Conservation (phyloP, 2,329 filamentous ascomycete species). For the Ophiostoma pallidulum region DNA sequence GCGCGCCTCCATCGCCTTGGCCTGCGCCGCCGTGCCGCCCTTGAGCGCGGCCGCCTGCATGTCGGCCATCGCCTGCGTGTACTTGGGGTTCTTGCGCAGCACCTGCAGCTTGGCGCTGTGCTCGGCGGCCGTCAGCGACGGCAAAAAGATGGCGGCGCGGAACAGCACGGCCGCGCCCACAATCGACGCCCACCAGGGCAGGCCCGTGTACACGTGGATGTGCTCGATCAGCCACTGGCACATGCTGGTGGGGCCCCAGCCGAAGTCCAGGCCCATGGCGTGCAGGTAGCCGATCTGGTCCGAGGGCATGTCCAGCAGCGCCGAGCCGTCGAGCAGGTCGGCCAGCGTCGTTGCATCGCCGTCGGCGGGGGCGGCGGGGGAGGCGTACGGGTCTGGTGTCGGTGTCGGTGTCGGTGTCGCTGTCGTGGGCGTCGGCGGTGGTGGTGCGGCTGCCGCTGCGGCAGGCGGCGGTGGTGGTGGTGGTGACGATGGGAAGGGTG, state of each 20-base stretch:
- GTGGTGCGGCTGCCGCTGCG: not conserved
- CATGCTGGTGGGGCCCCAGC: conserved; percentile 64
- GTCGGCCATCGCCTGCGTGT: conserved; percentile 40
- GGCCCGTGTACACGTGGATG: conserved; percentile 62
- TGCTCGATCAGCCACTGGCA: conserved; percentile 75
- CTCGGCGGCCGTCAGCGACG: conserved; percentile 53
- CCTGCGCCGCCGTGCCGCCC: conserved; percentile 34
- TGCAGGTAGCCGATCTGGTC: conserved; percentile 77
- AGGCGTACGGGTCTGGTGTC: conserved; percentile 17
- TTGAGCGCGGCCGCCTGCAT: conserved; percentile 20
- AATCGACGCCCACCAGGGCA: conserved; percentile 79
- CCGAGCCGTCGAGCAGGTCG: conserved; percentile 26
- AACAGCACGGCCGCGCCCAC: conserved; percentile 53
- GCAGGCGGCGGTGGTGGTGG: not conserved
- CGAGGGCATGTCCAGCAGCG: conserved; percentile 49
- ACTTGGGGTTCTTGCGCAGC: conserved; percentile 35
- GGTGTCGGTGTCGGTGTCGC: conserved; percentile 18
- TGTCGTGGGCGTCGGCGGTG: no score
- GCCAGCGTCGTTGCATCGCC: conserved; percentile 6
- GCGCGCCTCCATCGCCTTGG: conserved; percentile 35
- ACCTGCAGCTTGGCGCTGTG: conserved; percentile 49
- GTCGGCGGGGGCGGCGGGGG: conserved; percentile 15
- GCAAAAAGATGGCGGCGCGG: conserved; percentile 56
- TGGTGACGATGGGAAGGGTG: not conserved
- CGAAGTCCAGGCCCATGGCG: conserved; percentile 76